Percentiles rank a stretch among this genome's conserved stretches.
These are phyloP conservation scores for Suillus plorans DNA, from an alignment of 768 basidiomycete genomes.

Conservation along the genomic window DNA sequence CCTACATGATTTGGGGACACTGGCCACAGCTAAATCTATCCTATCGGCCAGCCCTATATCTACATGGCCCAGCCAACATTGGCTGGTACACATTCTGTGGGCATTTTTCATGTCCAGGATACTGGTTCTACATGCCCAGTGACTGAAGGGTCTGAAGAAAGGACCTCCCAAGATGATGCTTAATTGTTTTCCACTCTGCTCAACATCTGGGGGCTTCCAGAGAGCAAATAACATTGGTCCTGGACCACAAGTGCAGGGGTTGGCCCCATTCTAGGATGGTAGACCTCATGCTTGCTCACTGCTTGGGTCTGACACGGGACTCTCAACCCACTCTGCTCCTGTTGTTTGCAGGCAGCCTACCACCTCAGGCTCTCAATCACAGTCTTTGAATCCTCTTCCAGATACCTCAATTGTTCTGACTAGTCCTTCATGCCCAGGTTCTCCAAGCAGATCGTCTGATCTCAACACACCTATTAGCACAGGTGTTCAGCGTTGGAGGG, in stretches of 20 bases:
- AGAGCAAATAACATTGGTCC: background rate
- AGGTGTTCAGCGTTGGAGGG: background rate
- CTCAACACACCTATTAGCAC: background rate
- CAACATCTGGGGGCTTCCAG: slow-evolving; percentile 1
- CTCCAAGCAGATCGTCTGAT: background rate
- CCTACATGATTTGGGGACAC: too few species aligned
- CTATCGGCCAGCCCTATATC: too few species aligned
- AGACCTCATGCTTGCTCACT: background rate
- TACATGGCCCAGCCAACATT: too few species aligned
- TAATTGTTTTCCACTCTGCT: background rate
- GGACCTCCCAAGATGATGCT: background rate
- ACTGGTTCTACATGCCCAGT: too few species aligned
- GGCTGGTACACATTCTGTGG: too few species aligned
- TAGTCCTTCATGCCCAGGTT: background rate
- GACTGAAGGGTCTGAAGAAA: too few species aligned
- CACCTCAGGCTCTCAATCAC: background rate
- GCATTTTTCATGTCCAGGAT: too few species aligned
- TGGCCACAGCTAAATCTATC: too few species aligned
- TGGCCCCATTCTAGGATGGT: background rate
- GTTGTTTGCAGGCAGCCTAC: background rate
- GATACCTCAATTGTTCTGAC: too few species aligned
- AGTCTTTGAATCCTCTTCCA: too few species aligned
- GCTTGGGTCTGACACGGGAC: background rate
- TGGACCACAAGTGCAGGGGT: too few species aligned
- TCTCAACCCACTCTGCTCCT: background rate